phyloP scores from a whole-genome alignment of 306 rosid species.

The Citrullus mucosospermus region DNA sequence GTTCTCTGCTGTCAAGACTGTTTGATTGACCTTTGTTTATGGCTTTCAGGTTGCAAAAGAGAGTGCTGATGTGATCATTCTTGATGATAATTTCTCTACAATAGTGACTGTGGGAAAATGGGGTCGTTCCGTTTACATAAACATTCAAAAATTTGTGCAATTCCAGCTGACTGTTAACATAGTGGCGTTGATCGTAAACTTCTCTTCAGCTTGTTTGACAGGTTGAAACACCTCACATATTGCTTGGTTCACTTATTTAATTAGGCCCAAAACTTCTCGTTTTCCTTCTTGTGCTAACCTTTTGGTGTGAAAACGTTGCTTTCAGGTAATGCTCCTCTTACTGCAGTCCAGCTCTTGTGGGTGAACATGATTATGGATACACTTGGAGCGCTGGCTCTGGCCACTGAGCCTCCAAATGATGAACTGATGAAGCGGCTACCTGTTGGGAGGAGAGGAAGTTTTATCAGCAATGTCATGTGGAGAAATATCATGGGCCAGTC shows the following conservation, averaged over 20 bases:
- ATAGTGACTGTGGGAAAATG: conserved; percentile 93
- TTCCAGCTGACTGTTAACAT: conserved; percentile 91
- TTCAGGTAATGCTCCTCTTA: conserved; percentile 82
- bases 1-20: background rate
- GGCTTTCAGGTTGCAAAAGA: conserved; percentile 81
- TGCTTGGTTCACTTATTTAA: background rate
- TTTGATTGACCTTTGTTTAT: background rate
- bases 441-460: conserved; percentile 80
- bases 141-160: conserved; percentile 93
- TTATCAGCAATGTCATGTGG: conserved; percentile 96
- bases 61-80: conserved; percentile 94
- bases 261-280: background rate
- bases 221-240: conserved; percentile 28
- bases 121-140: conserved; percentile 95
- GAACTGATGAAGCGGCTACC: conserved; percentile 85
- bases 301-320: conserved; percentile 6
- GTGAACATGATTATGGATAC: conserved; percentile 99
- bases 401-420: conserved; percentile 89
- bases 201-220: conserved; percentile 83
- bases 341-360: conserved; percentile 95
- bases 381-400: conserved; percentile 93
- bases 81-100: conserved; percentile 96
- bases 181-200: conserved; percentile 87
- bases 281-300: conserved; percentile 18
- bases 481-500: conserved; percentile 90